These are phyloP conservation scores for Leccinum fallax DNA, from an alignment of 1,284 basidiomycete genomes.

Conservation along the genomic window DNA sequence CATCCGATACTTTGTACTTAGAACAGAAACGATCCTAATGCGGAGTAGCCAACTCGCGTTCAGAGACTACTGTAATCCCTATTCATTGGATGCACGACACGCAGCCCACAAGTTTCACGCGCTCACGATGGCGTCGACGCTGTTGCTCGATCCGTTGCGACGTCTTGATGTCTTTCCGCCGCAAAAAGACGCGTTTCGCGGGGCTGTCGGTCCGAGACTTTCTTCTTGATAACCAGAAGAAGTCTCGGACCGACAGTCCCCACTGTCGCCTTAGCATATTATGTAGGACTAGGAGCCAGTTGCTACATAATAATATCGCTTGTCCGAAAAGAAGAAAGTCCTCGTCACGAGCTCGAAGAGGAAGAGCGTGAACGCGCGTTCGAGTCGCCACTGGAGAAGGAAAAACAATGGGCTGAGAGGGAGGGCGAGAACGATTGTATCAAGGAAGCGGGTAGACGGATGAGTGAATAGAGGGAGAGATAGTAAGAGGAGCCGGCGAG, in stretches of 20 bases:
- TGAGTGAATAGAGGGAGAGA: conserved; percentile 70
- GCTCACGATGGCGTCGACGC: conserved; percentile 74
- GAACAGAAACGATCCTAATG: conserved; percentile 81
- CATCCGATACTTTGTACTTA: conserved; percentile 29
- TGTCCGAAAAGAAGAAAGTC: conserved; percentile 36
- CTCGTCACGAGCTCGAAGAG: conserved; percentile 84
- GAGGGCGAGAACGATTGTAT: conserved; percentile 73
- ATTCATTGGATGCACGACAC: not conserved
- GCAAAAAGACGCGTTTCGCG: conserved; percentile 38
- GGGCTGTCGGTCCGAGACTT: too few species aligned
- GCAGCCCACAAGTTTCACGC: conserved; percentile 84
- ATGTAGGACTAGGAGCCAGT: too few species aligned
- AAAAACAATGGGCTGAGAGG: conserved; percentile 52
- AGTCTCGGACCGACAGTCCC: too few species aligned
- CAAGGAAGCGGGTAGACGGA: conserved; percentile 72
- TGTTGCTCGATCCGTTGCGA: too few species aligned
- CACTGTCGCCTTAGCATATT: too few species aligned
- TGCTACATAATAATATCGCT: too few species aligned
- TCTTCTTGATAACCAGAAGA: too few species aligned
- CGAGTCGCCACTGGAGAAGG: conserved; percentile 68
- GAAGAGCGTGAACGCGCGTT: conserved; percentile 77
- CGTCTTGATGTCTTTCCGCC: conserved; percentile 47
- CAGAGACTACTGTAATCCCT: not conserved
- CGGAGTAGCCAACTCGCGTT: conserved; percentile 41
- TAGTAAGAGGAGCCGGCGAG: conserved; percentile 51